Evolutionary conservation across 768 basidiomycete genomes (phyloP).

Genomic region (Dentipellis sp.): DNA sequence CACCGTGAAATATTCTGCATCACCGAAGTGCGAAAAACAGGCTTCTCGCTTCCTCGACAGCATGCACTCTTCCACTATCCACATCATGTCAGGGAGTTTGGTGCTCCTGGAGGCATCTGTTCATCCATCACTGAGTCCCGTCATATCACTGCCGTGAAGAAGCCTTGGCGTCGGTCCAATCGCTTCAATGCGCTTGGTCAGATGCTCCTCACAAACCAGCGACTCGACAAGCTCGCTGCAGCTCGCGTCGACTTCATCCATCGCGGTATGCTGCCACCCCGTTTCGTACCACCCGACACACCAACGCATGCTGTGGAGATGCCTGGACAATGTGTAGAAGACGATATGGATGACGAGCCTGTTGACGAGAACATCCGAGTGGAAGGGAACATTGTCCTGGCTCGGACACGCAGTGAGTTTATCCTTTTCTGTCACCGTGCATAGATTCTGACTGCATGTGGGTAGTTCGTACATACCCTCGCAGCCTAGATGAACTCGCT

Average conservation of each 20-base stretch:
- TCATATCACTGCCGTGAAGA: constrained; percentile 18
- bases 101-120: constrained; percentile 14
- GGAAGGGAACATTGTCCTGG: too few relatives aligned
- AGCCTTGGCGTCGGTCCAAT: constrained; percentile 26
- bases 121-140: constrained; percentile 16
- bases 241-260: not conserved
- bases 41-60: constrained; percentile 18
- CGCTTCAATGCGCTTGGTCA: constrained; percentile 23
- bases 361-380: too few relatives aligned
- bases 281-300: not conserved
- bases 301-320: too few relatives aligned
- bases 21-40: constrained; percentile 10
- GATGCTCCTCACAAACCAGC: constrained; percentile 21
- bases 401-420: too few relatives aligned
- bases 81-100: constrained; percentile 13
- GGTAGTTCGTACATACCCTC: too few relatives aligned
- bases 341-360: too few relatives aligned
- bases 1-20: constrained; percentile 10
- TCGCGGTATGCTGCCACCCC: not conserved
- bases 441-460: too few relatives aligned
- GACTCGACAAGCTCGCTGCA: not conserved
- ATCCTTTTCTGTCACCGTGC: too few relatives aligned
- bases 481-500: too few relatives aligned
- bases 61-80: constrained; percentile 19
- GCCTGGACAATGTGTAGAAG: too few relatives aligned